These are phyloP conservation scores for Triticum timopheevii DNA, from an alignment of 176 grass and related monocot genomes.

Conservation along the genomic window DNA sequence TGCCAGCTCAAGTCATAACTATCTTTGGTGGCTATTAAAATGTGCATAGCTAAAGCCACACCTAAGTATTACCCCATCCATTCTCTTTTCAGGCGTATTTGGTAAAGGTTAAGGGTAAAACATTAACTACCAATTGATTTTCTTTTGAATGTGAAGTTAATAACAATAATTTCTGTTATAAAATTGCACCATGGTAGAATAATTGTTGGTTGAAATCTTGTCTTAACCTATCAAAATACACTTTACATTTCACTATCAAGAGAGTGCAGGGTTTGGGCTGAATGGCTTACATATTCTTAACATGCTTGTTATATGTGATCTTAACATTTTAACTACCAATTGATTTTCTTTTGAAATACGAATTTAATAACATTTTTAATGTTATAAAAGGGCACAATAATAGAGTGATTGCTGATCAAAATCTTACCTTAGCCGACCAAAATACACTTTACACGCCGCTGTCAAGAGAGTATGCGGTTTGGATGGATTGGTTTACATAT, in stretches of 20 bases:
- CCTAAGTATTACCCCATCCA: background rate
- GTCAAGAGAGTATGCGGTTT: no score
- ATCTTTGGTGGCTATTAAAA: conserved; percentile 31
- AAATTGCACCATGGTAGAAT: background rate
- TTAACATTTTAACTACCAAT: no score
- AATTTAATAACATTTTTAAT: no score
- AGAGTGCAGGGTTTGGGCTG: background rate
- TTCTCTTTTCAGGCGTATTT: background rate
- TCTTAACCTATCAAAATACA: background rate
- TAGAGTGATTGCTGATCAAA: no score
- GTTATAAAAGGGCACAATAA: no score
- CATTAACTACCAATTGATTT: background rate
- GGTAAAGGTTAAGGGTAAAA: background rate
- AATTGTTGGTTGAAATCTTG: no score
- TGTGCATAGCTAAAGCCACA: background rate
- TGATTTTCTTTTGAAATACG: no score
- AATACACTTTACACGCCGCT: no score
- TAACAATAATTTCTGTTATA: background rate
- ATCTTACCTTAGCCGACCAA: no score
- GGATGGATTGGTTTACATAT: no score
- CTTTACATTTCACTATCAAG: no score
- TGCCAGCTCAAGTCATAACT: conserved; percentile 26
- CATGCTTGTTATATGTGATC: background rate
- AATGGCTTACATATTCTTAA: background rate
- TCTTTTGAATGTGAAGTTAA: background rate